phyloP scores from a whole-genome alignment of 1,284 basidiomycete genomes.

The Leccinum pachyderme region DNA sequence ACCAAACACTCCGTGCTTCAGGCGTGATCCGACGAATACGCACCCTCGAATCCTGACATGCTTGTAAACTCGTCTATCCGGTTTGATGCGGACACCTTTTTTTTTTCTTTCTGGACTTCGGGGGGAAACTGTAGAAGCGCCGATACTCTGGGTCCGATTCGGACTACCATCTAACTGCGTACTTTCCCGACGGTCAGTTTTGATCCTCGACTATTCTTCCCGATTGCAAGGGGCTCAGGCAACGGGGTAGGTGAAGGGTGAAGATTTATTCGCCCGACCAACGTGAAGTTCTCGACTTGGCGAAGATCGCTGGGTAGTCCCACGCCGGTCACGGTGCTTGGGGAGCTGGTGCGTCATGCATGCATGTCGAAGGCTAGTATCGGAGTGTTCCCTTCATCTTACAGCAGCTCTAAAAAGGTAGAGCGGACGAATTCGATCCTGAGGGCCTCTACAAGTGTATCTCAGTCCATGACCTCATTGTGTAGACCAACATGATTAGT shows the following conservation, averaged over 20 bases:
- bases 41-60: conserved; percentile 38
- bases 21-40: conserved; percentile 30
- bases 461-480: not conserved
- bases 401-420: conserved; percentile 37
- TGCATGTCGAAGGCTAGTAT: conserved; percentile 41
- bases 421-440: conserved; percentile 37
- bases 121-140: conserved; percentile 37
- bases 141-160: conserved; percentile 35
- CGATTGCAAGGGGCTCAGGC: conserved; percentile 17
- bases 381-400: conserved; percentile 34
- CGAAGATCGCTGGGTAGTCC: conserved; percentile 22
- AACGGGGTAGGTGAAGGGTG: conserved; percentile 35
- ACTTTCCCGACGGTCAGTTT: conserved; percentile 33
- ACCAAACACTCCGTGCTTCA: conserved; percentile 1
- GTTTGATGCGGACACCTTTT: not conserved
- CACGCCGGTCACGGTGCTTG: conserved; percentile 35
- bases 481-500: not conserved
- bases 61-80: conserved; percentile 18
- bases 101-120: conserved; percentile 2
- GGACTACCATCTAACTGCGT: conserved; percentile 37
- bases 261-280: not conserved
- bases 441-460: conserved; percentile 37
- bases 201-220: not conserved
- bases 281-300: not conserved
- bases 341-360: conserved; percentile 32